phyloP scores from a whole-genome alignment of 1,139 yeast genomes.

The Yamadazyma sp. region DNA sequence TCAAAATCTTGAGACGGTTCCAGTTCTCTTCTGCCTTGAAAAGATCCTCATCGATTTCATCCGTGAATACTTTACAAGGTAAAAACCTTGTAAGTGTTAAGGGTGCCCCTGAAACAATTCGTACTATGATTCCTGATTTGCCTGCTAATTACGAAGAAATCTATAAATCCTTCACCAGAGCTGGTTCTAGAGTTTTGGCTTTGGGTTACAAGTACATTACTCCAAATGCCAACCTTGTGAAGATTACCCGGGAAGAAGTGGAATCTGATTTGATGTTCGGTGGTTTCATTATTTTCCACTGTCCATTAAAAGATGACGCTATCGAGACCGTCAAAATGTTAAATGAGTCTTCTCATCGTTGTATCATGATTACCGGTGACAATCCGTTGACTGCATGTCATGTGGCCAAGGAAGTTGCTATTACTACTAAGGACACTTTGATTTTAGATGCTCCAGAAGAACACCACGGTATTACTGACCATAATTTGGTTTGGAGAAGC shows the following conservation, averaged over 20 bases:
- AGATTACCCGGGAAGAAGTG: constrained; percentile 68
- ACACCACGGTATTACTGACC: constrained; percentile 51
- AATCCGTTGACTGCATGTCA: constrained; percentile 98
- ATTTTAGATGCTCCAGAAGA: constrained; percentile 87
- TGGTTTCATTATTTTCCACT: constrained; percentile 94
- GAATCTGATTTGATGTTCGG: constrained; percentile 78
- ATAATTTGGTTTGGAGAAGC: constrained; percentile 77
- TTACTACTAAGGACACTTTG: constrained; percentile 75
- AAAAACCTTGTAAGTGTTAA: constrained; percentile 82
- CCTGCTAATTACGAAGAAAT: constrained; percentile 84
- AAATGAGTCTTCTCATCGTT: constrained; percentile 92
- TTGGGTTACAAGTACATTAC: constrained; percentile 80
- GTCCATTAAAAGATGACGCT: constrained; percentile 95
- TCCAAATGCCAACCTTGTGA: constrained; percentile 46
- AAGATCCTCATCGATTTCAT: constrained; percentile 90
- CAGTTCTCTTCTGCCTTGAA: constrained; percentile 95
- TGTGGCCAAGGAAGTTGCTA: constrained; percentile 91
- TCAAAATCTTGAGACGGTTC: constrained; percentile 86
- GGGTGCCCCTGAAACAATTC: constrained; percentile 99
- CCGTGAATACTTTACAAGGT: constrained; percentile 46
- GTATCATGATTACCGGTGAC: constrained; percentile 98
- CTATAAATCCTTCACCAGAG: constrained; percentile 87
- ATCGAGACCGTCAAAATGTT: constrained; percentile 86
- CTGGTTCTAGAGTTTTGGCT: constrained; percentile 96
- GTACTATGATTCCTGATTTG: constrained; percentile 66